Percentiles rank a stretch among this genome's conserved stretches.
phyloP scores from a whole-genome alignment of 1,284 basidiomycete genomes.

The Cutaneotrichosporon cyanovorans region DNA sequence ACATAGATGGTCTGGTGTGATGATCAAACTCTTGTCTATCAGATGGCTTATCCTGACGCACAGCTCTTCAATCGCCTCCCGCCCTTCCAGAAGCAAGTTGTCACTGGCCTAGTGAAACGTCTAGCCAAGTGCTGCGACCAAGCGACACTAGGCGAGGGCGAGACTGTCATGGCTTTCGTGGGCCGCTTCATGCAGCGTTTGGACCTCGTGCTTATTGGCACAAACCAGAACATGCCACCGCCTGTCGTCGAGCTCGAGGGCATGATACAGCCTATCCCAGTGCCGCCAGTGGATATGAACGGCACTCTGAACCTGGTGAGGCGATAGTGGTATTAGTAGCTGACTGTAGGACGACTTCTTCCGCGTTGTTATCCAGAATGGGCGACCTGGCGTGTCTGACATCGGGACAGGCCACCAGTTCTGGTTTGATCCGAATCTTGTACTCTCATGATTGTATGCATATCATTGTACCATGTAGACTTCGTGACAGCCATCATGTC shows the following conservation, averaged over 20 bases:
- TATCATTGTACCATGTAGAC: too few relatives aligned
- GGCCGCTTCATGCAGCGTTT: constrained; percentile 14
- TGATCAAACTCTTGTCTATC: too few relatives aligned
- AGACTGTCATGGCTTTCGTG: constrained; percentile 14
- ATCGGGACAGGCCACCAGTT: not conserved
- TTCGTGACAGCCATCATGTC: too few relatives aligned
- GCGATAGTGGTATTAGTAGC: not conserved
- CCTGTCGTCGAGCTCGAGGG: not conserved
- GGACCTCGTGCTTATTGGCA: not conserved
- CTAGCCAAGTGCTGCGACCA: constrained; percentile 8
- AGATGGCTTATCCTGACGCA: not conserved
- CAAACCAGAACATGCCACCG: not conserved
- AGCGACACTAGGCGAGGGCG: constrained; percentile 6
- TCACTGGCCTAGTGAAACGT: constrained; percentile 7
- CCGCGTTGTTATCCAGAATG: constrained; percentile 8
- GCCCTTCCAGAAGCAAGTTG: constrained; percentile 1
- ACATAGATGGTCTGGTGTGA: too few relatives aligned
- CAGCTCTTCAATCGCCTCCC: constrained; percentile 8
- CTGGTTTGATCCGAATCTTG: constrained; percentile 7
- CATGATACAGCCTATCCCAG: not conserved
- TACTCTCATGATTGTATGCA: not conserved
- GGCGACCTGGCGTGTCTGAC: not conserved
- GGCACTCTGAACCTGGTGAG: constrained; percentile 4
- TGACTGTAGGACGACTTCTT: constrained; percentile 9
- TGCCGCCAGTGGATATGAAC: not conserved